phyloP scores from a whole-genome alignment of 2,329 filamentous ascomycete species.

The Claviceps sp. region DNA sequence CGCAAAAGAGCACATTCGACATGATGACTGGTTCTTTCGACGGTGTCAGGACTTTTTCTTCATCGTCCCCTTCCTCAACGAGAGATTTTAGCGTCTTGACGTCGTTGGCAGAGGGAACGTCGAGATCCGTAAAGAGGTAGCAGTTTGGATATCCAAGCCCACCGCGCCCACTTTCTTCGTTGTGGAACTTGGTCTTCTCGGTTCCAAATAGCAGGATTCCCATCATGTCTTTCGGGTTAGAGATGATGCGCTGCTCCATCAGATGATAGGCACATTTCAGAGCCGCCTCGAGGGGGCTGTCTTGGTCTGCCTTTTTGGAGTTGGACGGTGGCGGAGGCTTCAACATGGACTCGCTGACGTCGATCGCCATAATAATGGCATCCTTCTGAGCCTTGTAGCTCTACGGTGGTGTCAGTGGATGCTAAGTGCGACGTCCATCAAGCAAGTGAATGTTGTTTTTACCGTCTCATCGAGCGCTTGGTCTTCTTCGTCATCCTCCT shows the following conservation, averaged over 20 bases:
- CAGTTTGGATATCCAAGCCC: constrained; percentile 72
- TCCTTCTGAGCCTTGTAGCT: constrained; percentile 88
- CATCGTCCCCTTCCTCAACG: constrained; percentile 64
- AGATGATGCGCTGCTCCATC: constrained; percentile 98
- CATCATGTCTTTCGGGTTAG: constrained; percentile 94
- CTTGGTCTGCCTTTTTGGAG: constrained; percentile 63
- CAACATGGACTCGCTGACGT: constrained; percentile 83
- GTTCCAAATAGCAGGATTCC: constrained; percentile 88
- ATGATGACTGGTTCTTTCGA: constrained; percentile 61
- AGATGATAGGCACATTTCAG: constrained; percentile 88
- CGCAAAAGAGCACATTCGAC: constrained; percentile 84
- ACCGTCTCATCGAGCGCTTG: constrained; percentile 49
- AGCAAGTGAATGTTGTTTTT: constrained; percentile 6
- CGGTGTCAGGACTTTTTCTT: constrained; percentile 54
- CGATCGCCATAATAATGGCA: constrained; percentile 94
- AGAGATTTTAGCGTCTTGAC: constrained; percentile 67
- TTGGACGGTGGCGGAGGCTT: constrained; percentile 46
- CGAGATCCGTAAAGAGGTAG: constrained; percentile 79
- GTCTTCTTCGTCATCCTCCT: constrained; percentile 52
- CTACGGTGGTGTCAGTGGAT: constrained; percentile 26
- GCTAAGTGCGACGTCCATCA: background rate
- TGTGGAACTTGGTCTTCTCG: constrained; percentile 65
- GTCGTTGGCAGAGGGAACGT: constrained; percentile 74
- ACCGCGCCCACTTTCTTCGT: constrained; percentile 46
- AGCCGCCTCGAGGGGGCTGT: constrained; percentile 69